Base-by-base conservation (phyloP, 495 filamentous ascomycete genomes). In the Thozetella sp. region DNA sequence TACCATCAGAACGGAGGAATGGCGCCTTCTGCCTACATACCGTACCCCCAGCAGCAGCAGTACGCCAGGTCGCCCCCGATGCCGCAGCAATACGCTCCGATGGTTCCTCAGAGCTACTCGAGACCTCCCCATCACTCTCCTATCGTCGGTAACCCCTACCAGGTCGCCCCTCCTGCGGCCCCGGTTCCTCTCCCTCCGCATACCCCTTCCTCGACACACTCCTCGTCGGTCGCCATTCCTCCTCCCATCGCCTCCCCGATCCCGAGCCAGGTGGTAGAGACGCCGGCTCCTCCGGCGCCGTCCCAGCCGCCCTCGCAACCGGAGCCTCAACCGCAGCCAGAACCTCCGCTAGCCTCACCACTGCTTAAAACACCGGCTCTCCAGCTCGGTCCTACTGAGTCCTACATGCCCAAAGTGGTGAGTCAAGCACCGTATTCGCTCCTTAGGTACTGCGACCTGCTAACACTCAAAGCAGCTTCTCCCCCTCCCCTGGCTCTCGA, bases 401-500 rank as follows among this genome's bases (percentile, higher is more conserved):
- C 83, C 0, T 93, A 88, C 67, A 80, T 77, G 65, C 81, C 88
- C n/a, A 48, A 48, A 64, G 86, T 87, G 20, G 88, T 92, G 80
- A 82, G 88, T 81, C 25, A 37, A 3, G 37, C 45, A 19, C 25
- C 22, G 48, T 15, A 25, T 30, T 20, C 26, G 43, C 43, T 9
- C 43, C 10, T 10, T 9, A 20, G 4, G 3, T 15, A 15, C 9
- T n/a, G n/a, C 20, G 43, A 10, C 20, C 17, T 23, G 1, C 27
- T 17, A 2, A 22, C 46, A 34, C 65, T 76, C 56, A 75, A n/a
- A n/a, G n/a, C 40, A 22, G 11, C 17, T 51, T 51, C 22, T 60
- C 23, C 64, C 91, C 86, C 76, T 97, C 2, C 93, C 93, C 12
- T 96, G 93, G 93, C 78, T 88, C n/a, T 96, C 93, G 24, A 79